Conservation (phyloP, 352 stramenopile species). For the Phytophthora chlamydospora region DNA sequence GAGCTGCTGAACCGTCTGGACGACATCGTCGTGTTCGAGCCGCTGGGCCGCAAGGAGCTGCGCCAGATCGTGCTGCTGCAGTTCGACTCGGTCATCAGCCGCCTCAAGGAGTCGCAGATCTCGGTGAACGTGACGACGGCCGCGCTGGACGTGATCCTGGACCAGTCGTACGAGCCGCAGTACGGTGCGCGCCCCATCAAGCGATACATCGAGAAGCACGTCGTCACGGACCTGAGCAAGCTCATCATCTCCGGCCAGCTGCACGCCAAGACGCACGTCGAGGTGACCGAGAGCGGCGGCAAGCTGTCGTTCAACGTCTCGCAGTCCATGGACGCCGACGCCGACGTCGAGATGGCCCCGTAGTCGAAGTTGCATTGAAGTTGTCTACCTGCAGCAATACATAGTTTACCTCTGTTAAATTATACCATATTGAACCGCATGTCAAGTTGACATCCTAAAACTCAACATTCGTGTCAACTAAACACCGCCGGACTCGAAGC, state of each 20-base stretch:
- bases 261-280: slow-evolving; percentile 69
- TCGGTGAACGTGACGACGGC: slow-evolving; percentile 73
- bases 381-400: neutral
- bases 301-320: slow-evolving; percentile 62
- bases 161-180: slow-evolving; percentile 92
- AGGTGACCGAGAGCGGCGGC: slow-evolving; percentile 52
- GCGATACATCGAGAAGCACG: slow-evolving; percentile 94
- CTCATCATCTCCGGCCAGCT: slow-evolving; percentile 67
- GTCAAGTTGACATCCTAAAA: neutral
- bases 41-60: slow-evolving; percentile 88
- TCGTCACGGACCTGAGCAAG: slow-evolving; percentile 91
- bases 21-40: slow-evolving; percentile 97
- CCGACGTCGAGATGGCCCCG: slow-evolving; percentile 38
- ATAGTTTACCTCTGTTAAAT: neutral
- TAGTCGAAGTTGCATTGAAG: slow-evolving; percentile 12
- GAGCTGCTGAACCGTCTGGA: slow-evolving; percentile 98
- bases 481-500: neutral
- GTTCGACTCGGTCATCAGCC: slow-evolving; percentile 88
- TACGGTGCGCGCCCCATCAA: slow-evolving; percentile 97
- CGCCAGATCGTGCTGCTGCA: slow-evolving; percentile 94
- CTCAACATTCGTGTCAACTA: slow-evolving; percentile 22
- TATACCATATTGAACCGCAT: no score
- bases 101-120: slow-evolving; percentile 74
- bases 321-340: slow-evolving; percentile 44
- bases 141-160: slow-evolving; percentile 92